Base-by-base conservation (phyloP, 1,284 basidiomycete genomes). In the Pterula multifida region DNA sequence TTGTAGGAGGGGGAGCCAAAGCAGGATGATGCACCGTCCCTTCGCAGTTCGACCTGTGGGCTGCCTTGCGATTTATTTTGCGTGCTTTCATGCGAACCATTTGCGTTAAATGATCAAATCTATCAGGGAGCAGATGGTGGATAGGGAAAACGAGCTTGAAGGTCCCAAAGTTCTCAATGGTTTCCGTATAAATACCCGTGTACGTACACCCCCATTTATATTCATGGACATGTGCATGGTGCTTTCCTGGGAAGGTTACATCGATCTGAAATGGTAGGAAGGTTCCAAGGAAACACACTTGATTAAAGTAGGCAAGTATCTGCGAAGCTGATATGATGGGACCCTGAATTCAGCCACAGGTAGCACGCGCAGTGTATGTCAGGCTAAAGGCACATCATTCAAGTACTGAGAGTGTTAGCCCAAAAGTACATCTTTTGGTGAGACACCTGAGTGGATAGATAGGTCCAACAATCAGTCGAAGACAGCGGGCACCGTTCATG, bases 301-400 rank as follows among this genome's bases (percentile, higher is more conserved):
- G 39, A 42, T 17, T 17, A 22, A 17, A 19, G 39, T 17, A 42
- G 13, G 39, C 39, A 9, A 42, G 9, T 19, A 22, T 42, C 39
- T 42, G 39, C 39, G 39, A 42, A 42, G 39, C 39, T 42, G 39
- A 42, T 42, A 42, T 42, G 39, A 42, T 42, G 9, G 6, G 21
- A 22, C 9, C 19, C 39, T 22, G 39, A 42, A 42, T 42, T 42
- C 9, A 42, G 39, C 21, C 39, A 42, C 39, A 42, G 28, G 28
- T 15, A 32, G 15, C 6, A 32, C 6, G 28, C 6, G 15, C 28
- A n/a, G n/a, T n/a, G n/a, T n/a, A n/a, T n/a, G n/a, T n/a, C n/a
- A n/a, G n/a, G n/a, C n/a, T n/a, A n/a, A n/a, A n/a, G n/a, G n/a
- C n/a, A n/a, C n/a, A n/a, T n/a, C n/a, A n/a, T n/a, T n/a, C n/a